Evolutionary conservation across 208 protist genomes (phyloP), one percentile per base, ranked within the genome.

Genomic region (Acanthamoeba royreba): DNA sequence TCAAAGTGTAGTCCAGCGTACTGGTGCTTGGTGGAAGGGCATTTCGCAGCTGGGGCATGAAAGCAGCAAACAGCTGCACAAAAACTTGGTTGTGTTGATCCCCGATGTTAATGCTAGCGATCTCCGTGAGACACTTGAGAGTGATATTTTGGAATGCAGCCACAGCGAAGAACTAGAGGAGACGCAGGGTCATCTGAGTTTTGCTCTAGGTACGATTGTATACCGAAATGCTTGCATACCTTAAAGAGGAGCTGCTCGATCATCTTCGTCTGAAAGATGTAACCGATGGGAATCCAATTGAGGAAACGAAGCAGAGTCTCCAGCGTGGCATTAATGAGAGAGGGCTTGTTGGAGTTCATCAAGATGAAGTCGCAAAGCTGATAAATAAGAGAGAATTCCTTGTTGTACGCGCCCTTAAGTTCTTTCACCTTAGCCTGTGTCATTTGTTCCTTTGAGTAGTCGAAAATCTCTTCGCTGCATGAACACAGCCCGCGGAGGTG

Each of bases 391-490:
- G 93, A 94, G 96, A 99, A 99, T 94, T 99, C 99, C 47, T 97
- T 94, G 86, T 98, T 97, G 63, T 99, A 97, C 8, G 96, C 97
- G 74, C 98, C 96, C 96, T 99, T 99, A 53, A 99, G 97, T n/a
- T 98, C 96, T 91, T 98, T 96, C 25, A 99, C 98, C 97, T 99
- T 99, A 0, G 96, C 96, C 49, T 97, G 97, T 11, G 99, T 99
- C 95, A 99, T 98, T 79, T 99, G 98, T 69, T 98, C 99, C 42
- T 96, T 93, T 28, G 98, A 98, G 96, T 99, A 99, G 93, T 99
- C 98, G 91, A 99, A 99, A 35, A 99, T 97, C 92, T 99, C 98
- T 96, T 99, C 98, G 46, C 97, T 96, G 74, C 47, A 43, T 13
- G 19, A 1, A 95, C 13, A 7, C 25, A 25, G 33, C 28, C 15